Conservation (phyloP, 805 yeast species). For the Cyberlindnera xylosilytica region DNA sequence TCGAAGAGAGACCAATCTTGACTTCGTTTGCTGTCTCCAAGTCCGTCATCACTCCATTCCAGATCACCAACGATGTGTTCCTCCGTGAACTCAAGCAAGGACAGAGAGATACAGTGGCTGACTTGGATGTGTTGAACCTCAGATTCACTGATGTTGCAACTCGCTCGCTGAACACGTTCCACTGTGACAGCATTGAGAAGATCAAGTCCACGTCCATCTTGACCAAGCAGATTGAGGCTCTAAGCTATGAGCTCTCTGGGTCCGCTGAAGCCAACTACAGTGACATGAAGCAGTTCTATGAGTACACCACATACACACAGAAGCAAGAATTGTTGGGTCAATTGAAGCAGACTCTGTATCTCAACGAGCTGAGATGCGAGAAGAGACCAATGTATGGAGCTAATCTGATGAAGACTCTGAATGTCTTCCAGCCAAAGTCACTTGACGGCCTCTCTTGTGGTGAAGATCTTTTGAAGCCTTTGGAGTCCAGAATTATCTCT, state of each 20-base stretch:
- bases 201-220: slow-evolving; percentile 49
- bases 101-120: slow-evolving; percentile 32
- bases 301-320: slow-evolving; percentile 48
- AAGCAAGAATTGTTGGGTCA: slow-evolving; percentile 50
- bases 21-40: slow-evolving; percentile 80
- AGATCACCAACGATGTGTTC: slow-evolving; percentile 38
- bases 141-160: slow-evolving; percentile 45
- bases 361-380: slow-evolving; percentile 64
- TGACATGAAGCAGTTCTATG: slow-evolving; percentile 56
- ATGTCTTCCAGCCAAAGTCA: slow-evolving; percentile 30
- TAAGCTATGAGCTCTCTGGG: slow-evolving; percentile 35
- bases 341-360: slow-evolving; percentile 53
- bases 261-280: slow-evolving; percentile 28
- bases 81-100: slow-evolving; percentile 31
- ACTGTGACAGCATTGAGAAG: slow-evolving; percentile 39
- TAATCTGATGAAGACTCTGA: slow-evolving; percentile 46
- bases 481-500: slow-evolving; percentile 35
- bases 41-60: slow-evolving; percentile 54
- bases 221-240: slow-evolving; percentile 38
- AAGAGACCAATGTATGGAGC: slow-evolving; percentile 67
- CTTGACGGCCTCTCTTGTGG: slow-evolving; percentile 8
- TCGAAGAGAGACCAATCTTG: slow-evolving; percentile 91
- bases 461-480: slow-evolving; percentile 38
- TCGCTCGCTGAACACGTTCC: slow-evolving; percentile 40
- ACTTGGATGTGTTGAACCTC: slow-evolving; percentile 60